A percentile compares a stretch with the other conserved stretches of the same genome.
Conservation (phyloP, 1,284 basidiomycete genomes). For the Psilocybe mexicana region DNA sequence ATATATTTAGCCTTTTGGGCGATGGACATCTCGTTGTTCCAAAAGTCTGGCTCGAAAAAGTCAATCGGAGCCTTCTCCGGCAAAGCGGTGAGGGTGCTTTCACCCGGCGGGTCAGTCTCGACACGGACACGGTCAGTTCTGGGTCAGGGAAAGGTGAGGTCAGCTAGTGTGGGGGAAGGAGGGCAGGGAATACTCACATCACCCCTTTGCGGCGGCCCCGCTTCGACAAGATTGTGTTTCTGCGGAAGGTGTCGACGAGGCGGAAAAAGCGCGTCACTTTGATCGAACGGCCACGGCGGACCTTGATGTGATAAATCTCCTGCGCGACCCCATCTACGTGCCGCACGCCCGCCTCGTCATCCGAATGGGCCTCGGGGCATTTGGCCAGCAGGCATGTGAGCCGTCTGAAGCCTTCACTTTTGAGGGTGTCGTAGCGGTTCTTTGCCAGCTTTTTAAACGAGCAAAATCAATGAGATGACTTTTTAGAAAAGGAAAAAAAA, state of each 20-base stretch:
- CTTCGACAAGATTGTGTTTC: background rate
- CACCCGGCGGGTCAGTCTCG: background rate
- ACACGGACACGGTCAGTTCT: background rate
- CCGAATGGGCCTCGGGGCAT: background rate
- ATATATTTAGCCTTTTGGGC: conserved; percentile 9
- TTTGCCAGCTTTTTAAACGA: too few relatives aligned
- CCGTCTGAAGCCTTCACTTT: background rate
- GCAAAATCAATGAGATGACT: background rate
- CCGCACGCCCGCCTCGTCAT: background rate
- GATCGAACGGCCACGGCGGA: background rate
- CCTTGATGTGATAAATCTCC: background rate
- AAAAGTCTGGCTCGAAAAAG: conserved; percentile 24
- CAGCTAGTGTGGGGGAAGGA: too few relatives aligned
- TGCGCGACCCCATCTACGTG: background rate
- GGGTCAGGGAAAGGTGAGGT: background rate
- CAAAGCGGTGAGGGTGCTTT: conserved; percentile 1
- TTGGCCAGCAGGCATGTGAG: background rate
- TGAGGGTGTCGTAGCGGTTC: background rate
- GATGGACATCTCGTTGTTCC: conserved; percentile 19
- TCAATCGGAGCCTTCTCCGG: conserved; percentile 24
- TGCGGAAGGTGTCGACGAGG: background rate
- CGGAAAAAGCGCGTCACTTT: background rate
- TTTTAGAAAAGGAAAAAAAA: background rate
- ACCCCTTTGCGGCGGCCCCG: background rate
- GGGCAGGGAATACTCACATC: too few relatives aligned